A percentile compares a stretch with the other conserved stretches of the same genome.
phyloP scores from a whole-genome alignment of 2,329 filamentous ascomycete species.

The Penicillium griseofulvum region DNA sequence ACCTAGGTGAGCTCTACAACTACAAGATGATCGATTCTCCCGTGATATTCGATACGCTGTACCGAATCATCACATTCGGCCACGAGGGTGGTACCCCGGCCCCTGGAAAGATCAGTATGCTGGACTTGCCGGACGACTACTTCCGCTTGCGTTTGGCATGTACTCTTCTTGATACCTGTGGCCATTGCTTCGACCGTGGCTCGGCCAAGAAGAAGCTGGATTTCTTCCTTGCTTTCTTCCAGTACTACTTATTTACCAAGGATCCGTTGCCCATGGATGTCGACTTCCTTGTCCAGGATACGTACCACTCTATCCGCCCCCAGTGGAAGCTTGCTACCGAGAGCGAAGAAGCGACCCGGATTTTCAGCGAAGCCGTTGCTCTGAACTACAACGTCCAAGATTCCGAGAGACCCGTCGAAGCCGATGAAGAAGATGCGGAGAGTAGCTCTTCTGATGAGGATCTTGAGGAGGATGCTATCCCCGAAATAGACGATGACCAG shows the following conservation, averaged over 20 bases:
- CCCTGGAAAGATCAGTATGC: conserved; percentile 70
- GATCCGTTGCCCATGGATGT: conserved; percentile 91
- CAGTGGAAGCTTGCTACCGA: conserved; percentile 87
- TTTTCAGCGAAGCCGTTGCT: conserved; percentile 82
- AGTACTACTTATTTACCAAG: conserved; percentile 94
- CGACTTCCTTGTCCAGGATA: conserved; percentile 93
- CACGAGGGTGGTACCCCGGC: conserved; percentile 78
- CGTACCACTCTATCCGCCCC: conserved; percentile 77
- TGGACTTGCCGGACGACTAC: conserved; percentile 90
- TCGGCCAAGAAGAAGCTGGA: conserved; percentile 95
- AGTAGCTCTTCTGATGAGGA: conserved; percentile 75
- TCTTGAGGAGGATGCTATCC: conserved; percentile 58
- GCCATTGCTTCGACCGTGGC: conserved; percentile 92
- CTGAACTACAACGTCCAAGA: conserved; percentile 83
- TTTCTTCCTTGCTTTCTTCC: conserved; percentile 91
- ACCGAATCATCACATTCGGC: conserved; percentile 90
- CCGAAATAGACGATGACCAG: conserved; percentile 56
- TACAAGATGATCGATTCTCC: conserved; percentile 95
- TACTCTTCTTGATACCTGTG: conserved; percentile 89
- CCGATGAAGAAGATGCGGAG: conserved; percentile 72
- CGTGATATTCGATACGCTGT: conserved; percentile 91
- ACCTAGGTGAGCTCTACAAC: conserved; percentile 93
- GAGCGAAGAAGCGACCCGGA: conserved; percentile 75
- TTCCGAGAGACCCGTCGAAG: conserved; percentile 65
- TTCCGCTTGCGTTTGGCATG: conserved; percentile 91